These are phyloP conservation scores for Nicotiana obtusifolia DNA, from an alignment of 257 asterid genomes.

Conservation along the genomic window DNA sequence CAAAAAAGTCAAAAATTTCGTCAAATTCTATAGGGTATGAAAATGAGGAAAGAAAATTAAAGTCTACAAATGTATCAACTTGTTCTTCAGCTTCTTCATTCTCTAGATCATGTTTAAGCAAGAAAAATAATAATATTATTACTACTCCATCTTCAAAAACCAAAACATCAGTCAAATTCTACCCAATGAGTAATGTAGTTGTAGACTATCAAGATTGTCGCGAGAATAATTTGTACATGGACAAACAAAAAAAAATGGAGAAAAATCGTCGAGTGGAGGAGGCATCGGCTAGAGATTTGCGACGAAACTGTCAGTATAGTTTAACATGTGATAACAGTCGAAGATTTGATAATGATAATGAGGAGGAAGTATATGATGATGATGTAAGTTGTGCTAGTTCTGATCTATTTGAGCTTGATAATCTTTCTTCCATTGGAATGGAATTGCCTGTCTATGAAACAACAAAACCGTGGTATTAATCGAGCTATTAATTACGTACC, in stretches of 20 bases:
- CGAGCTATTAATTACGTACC: slow-evolving; percentile 32
- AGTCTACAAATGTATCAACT: slow-evolving; percentile 48
- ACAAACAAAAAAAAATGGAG: slow-evolving; percentile 15
- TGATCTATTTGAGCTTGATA: slow-evolving; percentile 71
- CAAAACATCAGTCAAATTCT: slow-evolving; percentile 68
- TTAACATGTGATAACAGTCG: neutral
- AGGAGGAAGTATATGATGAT: slow-evolving; percentile 29
- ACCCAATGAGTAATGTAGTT: slow-evolving; percentile 53
- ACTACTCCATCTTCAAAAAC: slow-evolving; percentile 34
- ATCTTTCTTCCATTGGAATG: slow-evolving; percentile 65
- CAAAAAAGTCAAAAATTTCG: slow-evolving; percentile 39
- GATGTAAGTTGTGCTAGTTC: slow-evolving; percentile 73
- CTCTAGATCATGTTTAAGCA: slow-evolving; percentile 78
- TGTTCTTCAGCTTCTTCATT: slow-evolving; percentile 83
- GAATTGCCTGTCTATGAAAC: slow-evolving; percentile 74
- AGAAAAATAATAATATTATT: slow-evolving; percentile 18
- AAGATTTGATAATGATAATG: too few species aligned
- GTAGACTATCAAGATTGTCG: slow-evolving; percentile 57
- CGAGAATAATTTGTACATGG: slow-evolving; percentile 19
- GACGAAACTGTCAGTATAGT: slow-evolving; percentile 48
- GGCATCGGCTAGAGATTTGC: slow-evolving; percentile 45
- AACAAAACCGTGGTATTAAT: slow-evolving; percentile 36
- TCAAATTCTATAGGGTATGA: slow-evolving; percentile 2
- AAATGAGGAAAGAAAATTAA: neutral
- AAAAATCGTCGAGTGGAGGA: slow-evolving; percentile 57